Evolutionary conservation across 768 basidiomycete species (phyloP).

Genomic region (Naganishia onofrii): DNA sequence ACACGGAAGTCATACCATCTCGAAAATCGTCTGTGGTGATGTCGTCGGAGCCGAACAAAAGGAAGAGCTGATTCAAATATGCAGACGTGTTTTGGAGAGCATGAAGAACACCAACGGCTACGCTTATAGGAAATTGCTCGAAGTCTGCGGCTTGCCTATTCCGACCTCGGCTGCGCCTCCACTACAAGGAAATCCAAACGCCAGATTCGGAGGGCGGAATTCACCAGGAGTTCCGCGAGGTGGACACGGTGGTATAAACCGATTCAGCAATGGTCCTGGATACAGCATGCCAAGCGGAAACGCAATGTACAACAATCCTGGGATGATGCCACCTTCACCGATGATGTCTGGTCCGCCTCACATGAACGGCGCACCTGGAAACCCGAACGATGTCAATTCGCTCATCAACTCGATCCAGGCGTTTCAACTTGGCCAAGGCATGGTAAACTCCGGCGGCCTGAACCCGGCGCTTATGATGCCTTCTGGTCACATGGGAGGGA

Average conservation of each 20-base stretch:
- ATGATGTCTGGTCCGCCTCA: conserved; percentile 13
- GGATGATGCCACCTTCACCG: conserved; percentile 15
- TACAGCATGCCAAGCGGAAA: conserved; percentile 3
- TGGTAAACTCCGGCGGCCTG: conserved; percentile 32
- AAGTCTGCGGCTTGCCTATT: conserved; percentile 88
- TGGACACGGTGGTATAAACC: neutral
- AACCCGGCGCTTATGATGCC: conserved; percentile 40
- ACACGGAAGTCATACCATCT: conserved; percentile 69
- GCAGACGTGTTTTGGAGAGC: conserved; percentile 80
- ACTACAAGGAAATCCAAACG: neutral
- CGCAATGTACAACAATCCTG: conserved; percentile 21
- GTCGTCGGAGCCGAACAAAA: conserved; percentile 74
- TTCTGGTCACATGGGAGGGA: conserved; percentile 14
- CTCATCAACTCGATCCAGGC: conserved; percentile 34
- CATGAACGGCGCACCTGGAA: conserved; percentile 9
- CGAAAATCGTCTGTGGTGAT: conserved; percentile 80
- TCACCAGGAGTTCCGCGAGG: conserved; percentile 1
- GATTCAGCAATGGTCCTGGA: conserved; percentile 16
- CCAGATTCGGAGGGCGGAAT: conserved; percentile 2
- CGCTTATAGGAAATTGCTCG: conserved; percentile 86
- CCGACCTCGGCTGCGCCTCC: conserved; percentile 33
- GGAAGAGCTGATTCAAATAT: conserved; percentile 71
- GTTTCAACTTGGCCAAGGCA: conserved; percentile 33
- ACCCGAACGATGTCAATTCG: conserved; percentile 19
- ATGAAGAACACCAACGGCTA: conserved; percentile 92